A percentile compares a stretch with the other conserved stretches of the same genome.
Conservation (phyloP, 345 rosid species). For the Balakata baccata region DNA sequence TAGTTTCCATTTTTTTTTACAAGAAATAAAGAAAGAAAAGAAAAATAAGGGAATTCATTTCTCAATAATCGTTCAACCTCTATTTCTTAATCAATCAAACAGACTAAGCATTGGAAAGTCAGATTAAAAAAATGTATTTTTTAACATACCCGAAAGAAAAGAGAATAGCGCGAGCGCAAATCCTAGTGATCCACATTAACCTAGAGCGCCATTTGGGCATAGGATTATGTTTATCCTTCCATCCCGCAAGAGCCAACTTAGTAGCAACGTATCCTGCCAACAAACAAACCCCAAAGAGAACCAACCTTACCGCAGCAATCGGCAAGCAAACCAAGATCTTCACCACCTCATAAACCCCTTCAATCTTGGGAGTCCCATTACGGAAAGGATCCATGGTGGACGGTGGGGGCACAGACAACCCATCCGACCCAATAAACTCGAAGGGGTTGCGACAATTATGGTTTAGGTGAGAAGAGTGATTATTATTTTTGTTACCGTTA, state of each 20-base stretch:
- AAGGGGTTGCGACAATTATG: slow-evolving; percentile 42
- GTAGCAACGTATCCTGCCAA: slow-evolving; percentile 70
- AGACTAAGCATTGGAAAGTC: background rate
- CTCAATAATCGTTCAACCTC: background rate
- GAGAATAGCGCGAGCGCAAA: slow-evolving; percentile 67
- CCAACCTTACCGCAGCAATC: slow-evolving; percentile 54
- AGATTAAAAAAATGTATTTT: background rate
- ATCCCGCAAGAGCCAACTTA: slow-evolving; percentile 62
- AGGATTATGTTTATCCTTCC: slow-evolving; percentile 82
- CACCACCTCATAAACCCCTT: slow-evolving; percentile 65
- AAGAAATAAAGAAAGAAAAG: background rate
- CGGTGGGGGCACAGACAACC: slow-evolving; percentile 46
- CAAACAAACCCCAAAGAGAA: slow-evolving; percentile 62
- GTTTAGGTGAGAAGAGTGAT: background rate
- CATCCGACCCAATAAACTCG: slow-evolving; percentile 50
- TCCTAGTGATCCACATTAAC: slow-evolving; percentile 89
- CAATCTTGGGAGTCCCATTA: slow-evolving; percentile 51
- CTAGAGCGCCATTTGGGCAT: slow-evolving; percentile 84
- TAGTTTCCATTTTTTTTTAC: background rate
- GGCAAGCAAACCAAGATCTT: slow-evolving; percentile 73
- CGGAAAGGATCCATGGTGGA: slow-evolving; percentile 70
- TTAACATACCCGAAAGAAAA: slow-evolving; percentile 78
- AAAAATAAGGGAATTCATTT: background rate
- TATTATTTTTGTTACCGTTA: slow-evolving; percentile 12
- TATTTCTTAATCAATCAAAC: background rate